Percentiles rank a stretch among this genome's conserved stretches.
Evolutionary conservation across 2,329 filamentous ascomycete species (phyloP).

Genomic region (Diplodia mutila): DNA sequence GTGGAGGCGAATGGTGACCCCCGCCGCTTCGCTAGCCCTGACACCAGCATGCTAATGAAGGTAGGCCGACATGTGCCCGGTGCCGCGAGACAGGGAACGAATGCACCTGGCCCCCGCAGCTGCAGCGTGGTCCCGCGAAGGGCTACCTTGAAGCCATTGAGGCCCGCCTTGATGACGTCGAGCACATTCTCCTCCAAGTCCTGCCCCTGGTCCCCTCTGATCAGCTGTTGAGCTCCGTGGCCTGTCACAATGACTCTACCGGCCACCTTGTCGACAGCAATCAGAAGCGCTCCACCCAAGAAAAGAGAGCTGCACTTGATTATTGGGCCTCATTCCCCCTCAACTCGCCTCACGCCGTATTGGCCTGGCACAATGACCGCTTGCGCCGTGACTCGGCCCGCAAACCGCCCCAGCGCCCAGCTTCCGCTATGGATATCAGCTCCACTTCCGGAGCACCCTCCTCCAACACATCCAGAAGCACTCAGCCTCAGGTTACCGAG

Average conservation of each 20-base stretch:
- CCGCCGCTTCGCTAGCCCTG: neutral
- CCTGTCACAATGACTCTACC: neutral
- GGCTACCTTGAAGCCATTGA: conserved; percentile 26
- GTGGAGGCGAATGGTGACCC: conserved; percentile 26
- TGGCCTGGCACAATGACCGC: conserved; percentile 20
- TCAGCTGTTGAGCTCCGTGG: conserved; percentile 15
- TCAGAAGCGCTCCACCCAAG: conserved; percentile 25
- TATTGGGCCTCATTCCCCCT: conserved; percentile 24
- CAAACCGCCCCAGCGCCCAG: neutral
- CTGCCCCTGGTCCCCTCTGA: conserved; percentile 17
- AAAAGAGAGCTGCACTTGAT: conserved; percentile 23
- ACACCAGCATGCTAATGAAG: neutral
- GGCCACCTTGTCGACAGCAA: neutral
- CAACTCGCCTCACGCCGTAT: conserved; percentile 20
- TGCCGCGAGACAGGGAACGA: conserved; percentile 24
- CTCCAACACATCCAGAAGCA: neutral
- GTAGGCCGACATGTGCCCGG: conserved; percentile 23
- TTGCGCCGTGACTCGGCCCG: conserved; percentile 1
- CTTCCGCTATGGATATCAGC: neutral
- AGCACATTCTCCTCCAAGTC: conserved; percentile 23
- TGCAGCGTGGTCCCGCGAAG: conserved; percentile 25
- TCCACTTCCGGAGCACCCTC: neutral
- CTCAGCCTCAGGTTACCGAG: conserved; percentile 10
- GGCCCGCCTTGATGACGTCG: conserved; percentile 25
- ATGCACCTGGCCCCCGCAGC: conserved; percentile 24